Percentiles rank a stretch among this genome's conserved stretches.
Evolutionary conservation across 2,329 filamentous ascomycete genomes (phyloP).

Genomic region (Colletotrichum spinosum): DNA sequence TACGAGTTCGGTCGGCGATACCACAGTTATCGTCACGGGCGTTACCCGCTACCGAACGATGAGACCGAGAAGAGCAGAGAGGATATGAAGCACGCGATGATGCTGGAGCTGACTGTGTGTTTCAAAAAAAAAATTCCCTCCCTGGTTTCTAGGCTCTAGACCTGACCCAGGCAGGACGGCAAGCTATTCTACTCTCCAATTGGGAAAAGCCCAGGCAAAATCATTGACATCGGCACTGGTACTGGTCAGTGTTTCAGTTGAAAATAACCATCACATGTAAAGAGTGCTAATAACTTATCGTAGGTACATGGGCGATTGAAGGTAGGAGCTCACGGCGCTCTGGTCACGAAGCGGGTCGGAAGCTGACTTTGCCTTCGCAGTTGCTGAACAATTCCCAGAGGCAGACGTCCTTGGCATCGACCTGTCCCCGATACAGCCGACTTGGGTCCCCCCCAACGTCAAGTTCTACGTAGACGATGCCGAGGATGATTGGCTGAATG

Average conservation of each 20-base stretch:
- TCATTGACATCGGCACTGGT: constrained; percentile 63
- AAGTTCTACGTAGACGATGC: constrained; percentile 72
- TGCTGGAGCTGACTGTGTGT: constrained; percentile 55
- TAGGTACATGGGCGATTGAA: constrained; percentile 66
- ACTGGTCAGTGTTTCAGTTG: constrained; percentile 48
- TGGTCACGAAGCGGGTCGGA: not conserved
- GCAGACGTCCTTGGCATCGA: constrained; percentile 56
- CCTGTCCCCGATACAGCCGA: constrained; percentile 59
- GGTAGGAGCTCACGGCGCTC: constrained; percentile 43
- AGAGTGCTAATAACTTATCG: not conserved
- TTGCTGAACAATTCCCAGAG: constrained; percentile 55
- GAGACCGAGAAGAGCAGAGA: constrained; percentile 58
- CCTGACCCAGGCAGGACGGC: constrained; percentile 44
- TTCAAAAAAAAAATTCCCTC: not conserved
- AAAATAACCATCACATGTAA: too few species aligned
- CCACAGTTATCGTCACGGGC: constrained; percentile 55
- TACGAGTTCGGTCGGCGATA: constrained; percentile 56
- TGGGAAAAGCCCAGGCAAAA: constrained; percentile 52
- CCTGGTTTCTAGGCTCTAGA: not conserved
- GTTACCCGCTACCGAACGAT: constrained; percentile 63
- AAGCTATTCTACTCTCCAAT: constrained; percentile 55
- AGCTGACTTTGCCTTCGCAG: constrained; percentile 49
- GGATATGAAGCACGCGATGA: constrained; percentile 57
- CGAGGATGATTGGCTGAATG: constrained; percentile 67
- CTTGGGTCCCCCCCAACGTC: constrained; percentile 68